Base-by-base conservation (phyloP, 2,329 filamentous ascomycete genomes). In the Trichoderma afroharzianum region DNA sequence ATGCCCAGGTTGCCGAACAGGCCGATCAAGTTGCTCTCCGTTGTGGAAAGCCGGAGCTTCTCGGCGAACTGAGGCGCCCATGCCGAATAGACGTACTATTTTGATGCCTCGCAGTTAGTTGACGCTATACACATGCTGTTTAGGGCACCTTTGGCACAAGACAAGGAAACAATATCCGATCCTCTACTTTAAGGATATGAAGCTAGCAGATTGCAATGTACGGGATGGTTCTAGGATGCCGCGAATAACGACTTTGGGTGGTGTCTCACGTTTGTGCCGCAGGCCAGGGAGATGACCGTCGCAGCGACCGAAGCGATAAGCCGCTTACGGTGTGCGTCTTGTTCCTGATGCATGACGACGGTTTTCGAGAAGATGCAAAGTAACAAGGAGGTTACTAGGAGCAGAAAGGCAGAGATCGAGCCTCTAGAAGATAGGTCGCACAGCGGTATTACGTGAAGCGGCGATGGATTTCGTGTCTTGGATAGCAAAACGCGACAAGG, bases 61-160 rank as follows among this genome's bases (percentile, higher is more conserved):
- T 97, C 91, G 63, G 95, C 94, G 79, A 98, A 98, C 82, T 98
- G 95, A 24, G 96, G 96, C 15, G 93, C 94, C 95, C 96, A 99
- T 82, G 95, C 95, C 70, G 94, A 98, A 83, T 98, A 99, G 79
- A 95, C 95, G 88, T 99, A 98, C 94, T 98, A 79, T 63, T 26
- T 70, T 36, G 59, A 59, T 21, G 24, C 6, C 14, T 24, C 50
- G n/a, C 28, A 55, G 67, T 73, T 24, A 73, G 72, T 33, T 28
- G 33, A 58, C 4, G 24, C 2, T 43, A 28, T 53, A 47, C 30
- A 66, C 14, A n/a, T 39, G 32, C 32, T 12, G 6, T 50, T 39
- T 30, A 57, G 8, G 26, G 30, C 39, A 67, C 3, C 11, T 43
- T 43, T 30, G 43, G 21, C 21, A 21, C 18, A 57, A 14, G 28